These are phyloP conservation scores for Mycena galopus DNA, from an alignment of 768 basidiomycete species.

Conservation along the genomic window DNA sequence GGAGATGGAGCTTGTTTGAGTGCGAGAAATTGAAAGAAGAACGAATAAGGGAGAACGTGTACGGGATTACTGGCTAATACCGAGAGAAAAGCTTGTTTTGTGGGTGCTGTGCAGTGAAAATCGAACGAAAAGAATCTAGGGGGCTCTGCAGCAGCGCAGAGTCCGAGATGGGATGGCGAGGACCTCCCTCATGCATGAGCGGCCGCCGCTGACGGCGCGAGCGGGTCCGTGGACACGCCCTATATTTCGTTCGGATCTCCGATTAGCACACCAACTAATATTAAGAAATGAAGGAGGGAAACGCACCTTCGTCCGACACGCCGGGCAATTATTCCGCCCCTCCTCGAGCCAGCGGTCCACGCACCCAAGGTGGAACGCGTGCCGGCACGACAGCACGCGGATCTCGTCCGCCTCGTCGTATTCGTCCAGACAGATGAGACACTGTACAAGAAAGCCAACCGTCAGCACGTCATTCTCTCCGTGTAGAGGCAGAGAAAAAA, in stretches of 20 bases:
- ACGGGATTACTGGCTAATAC: too few relatives aligned
- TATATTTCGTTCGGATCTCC: background rate
- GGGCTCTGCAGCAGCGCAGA: background rate
- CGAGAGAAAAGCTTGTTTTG: background rate
- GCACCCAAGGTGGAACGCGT: slow-evolving; percentile 91
- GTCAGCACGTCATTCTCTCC: slow-evolving; percentile 8
- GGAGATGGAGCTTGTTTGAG: too few relatives aligned
- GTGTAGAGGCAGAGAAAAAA: background rate
- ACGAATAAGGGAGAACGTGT: background rate
- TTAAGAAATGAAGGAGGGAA: background rate
- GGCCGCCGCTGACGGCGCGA: background rate
- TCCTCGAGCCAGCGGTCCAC: slow-evolving; percentile 91
- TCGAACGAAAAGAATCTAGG: background rate
- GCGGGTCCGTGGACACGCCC: slow-evolving; percentile 27
- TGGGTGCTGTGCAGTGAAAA: background rate
- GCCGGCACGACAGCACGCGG: slow-evolving; percentile 84
- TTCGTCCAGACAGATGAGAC: slow-evolving; percentile 90
- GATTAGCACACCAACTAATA: background rate
- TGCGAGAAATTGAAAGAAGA: too few relatives aligned
- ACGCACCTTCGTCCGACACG: slow-evolving; percentile 83
- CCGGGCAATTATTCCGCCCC: slow-evolving; percentile 92
- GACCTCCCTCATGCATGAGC: background rate
- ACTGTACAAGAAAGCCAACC: slow-evolving; percentile 62
- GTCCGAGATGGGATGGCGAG: background rate
- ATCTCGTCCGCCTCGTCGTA: slow-evolving; percentile 84